Base-by-base conservation (phyloP, 2,329 filamentous ascomycete species). In the Aspergillus versicolor region DNA sequence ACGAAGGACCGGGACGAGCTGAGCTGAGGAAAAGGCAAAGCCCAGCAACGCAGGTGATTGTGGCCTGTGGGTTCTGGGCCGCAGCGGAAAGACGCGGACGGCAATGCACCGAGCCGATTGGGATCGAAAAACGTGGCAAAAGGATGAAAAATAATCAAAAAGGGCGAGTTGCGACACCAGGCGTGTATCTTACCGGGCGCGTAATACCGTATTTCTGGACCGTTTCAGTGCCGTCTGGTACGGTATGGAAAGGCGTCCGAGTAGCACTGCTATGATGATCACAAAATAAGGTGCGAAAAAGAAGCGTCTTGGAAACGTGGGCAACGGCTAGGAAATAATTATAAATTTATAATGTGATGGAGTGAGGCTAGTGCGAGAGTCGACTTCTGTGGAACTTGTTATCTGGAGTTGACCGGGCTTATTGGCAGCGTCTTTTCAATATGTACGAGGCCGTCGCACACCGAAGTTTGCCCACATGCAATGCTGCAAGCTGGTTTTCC, bases 11-110 rank as follows among this genome's bases (percentile, higher is more conserved):
- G 56, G 46, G 52, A 56, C 27, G 40, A 51, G 48, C 43, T 42
- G 51, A 57, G 43, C 46, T 54, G 52, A 61, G 55, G 53, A 40
- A 50, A 38, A 30, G 7, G 21, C 34, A 40, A 17, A 41, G 22
- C 45, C 30, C 32, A 50, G 51, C 57, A 56, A 57, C 56, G 59
- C 57, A 61, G 59, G 58, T 60, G 57, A 59, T 49, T 60, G 66
- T 67, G 67, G 66, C 61, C 67, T 64, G 56, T 64, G 64, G 67
- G 57, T 60, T 47, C 32, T 49, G 46, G 46, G 46, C 46, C 46
- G 63, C 63, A 67, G 64, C 68, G 68, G 68, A 70, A 69, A 68
- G 65, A 68, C 60, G 66, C 68, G 68, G 67, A 69, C 68, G 67
- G 67, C 63, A 70, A 68, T 68, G 68, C 68, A 70, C 56, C 61